phyloP scores from a whole-genome alignment of 163 green algal genomes.

The Prototheca wickerhamii region DNA sequence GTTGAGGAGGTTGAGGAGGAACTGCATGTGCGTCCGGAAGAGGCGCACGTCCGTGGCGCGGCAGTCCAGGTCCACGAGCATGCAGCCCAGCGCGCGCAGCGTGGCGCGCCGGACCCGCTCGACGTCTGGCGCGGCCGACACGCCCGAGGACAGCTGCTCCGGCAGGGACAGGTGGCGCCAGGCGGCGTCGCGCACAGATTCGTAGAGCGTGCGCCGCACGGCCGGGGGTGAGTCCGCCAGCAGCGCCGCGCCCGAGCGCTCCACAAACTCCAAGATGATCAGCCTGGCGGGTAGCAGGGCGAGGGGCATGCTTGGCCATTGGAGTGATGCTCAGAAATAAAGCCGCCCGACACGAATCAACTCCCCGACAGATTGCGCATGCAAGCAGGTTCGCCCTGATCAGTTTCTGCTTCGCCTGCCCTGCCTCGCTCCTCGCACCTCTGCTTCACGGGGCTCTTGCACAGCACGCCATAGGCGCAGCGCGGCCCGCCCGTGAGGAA shows the following conservation, averaged over 20 bases:
- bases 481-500: neutral
- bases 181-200: neutral
- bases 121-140: neutral
- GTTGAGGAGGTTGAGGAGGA: neutral
- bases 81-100: neutral
- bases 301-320: neutral
- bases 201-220: neutral
- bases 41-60: neutral
- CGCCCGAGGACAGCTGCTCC: neutral
- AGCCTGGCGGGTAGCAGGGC: neutral
- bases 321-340: neutral
- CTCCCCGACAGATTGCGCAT: neutral
- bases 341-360: neutral
- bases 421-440: neutral
- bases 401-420: neutral
- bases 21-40: slow-evolving; percentile 2
- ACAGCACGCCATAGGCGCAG: neutral
- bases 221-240: neutral
- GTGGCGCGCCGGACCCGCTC: neutral
- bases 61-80: neutral
- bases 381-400: neutral
- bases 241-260: neutral
- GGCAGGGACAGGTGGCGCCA: neutral
- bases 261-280: neutral
- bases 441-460: neutral